Conservation (phyloP, 2,329 filamentous ascomycete genomes). For the Diaporthe citrichinensis region DNA sequence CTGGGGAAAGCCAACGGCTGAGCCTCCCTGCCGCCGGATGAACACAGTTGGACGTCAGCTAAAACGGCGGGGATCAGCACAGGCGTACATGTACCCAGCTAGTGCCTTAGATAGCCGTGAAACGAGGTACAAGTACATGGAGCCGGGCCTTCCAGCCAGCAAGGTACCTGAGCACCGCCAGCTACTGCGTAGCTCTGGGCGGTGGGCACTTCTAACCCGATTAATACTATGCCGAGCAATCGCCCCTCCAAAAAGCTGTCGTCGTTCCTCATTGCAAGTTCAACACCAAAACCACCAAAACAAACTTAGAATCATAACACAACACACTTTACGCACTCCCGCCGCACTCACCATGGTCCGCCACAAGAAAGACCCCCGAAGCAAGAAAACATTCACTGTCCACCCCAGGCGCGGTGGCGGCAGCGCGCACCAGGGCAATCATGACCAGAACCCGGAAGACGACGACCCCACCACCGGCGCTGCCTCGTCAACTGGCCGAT, state of each 20-base stretch:
- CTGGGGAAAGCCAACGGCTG: conserved; percentile 24
- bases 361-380: conserved; percentile 87
- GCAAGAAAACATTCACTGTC: conserved; percentile 51
- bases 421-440: conserved; percentile 50
- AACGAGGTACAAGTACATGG: not conserved
- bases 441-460: conserved; percentile 54
- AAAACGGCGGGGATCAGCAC: not conserved
- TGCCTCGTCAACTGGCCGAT: conserved; percentile 43
- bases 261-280: not conserved
- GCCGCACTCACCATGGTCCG: conserved; percentile 79
- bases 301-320: not conserved
- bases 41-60: conserved; percentile 26
- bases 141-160: not conserved
- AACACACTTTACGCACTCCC: not conserved
- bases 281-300: not conserved
- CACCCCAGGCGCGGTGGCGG: conserved; percentile 51
- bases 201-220: conserved; percentile 10
- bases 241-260: conserved; percentile 33
- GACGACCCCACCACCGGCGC: conserved; percentile 40
- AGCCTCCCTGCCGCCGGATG: conserved; percentile 17
- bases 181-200: conserved; percentile 1
- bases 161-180: not conserved
- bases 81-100: not conserved
- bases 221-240: conserved; percentile 16
- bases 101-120: not conserved